Conservation (phyloP, 352 stramenopile genomes). For the Globisporangium abappressorium region DNA sequence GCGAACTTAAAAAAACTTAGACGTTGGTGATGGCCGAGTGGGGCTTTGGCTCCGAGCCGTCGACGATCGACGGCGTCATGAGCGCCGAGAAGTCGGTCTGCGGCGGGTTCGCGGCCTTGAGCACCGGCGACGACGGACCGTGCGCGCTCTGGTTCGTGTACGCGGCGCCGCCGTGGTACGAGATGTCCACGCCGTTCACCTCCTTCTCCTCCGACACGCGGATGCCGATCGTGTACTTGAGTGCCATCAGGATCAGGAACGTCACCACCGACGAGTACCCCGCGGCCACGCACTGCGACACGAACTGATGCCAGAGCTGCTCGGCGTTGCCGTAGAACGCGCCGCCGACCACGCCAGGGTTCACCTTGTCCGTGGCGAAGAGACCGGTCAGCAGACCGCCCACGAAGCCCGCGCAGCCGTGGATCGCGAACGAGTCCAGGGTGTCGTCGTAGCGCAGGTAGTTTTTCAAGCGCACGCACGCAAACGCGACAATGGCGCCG, state of each 20-base stretch:
- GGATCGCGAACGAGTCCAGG: conserved; percentile 77
- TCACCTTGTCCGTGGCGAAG: conserved; percentile 45
- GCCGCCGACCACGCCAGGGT: conserved; percentile 28
- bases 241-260: conserved; percentile 62
- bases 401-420: conserved; percentile 60
- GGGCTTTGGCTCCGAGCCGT: conserved; percentile 4
- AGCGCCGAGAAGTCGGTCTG: conserved; percentile 27
- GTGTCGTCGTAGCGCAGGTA: conserved; percentile 73
- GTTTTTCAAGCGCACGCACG: conserved; percentile 65
- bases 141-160: conserved; percentile 52
- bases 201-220: conserved; percentile 79
- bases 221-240: conserved; percentile 71
- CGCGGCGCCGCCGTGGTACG: conserved; percentile 67
- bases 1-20: conserved; percentile 6
- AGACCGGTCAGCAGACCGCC: conserved; percentile 68
- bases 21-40: conserved; percentile 19
- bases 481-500: conserved; percentile 47
- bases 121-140: conserved; percentile 25
- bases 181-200: conserved; percentile 73
- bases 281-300: conserved; percentile 39
- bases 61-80: conserved; percentile 27
- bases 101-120: conserved; percentile 34
- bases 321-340: conserved; percentile 31
- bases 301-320: conserved; percentile 28
- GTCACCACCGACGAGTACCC: conserved; percentile 67